phyloP scores from a whole-genome alignment of 2,329 filamentous ascomycete genomes.

The Hypomyces perniciosus region DNA sequence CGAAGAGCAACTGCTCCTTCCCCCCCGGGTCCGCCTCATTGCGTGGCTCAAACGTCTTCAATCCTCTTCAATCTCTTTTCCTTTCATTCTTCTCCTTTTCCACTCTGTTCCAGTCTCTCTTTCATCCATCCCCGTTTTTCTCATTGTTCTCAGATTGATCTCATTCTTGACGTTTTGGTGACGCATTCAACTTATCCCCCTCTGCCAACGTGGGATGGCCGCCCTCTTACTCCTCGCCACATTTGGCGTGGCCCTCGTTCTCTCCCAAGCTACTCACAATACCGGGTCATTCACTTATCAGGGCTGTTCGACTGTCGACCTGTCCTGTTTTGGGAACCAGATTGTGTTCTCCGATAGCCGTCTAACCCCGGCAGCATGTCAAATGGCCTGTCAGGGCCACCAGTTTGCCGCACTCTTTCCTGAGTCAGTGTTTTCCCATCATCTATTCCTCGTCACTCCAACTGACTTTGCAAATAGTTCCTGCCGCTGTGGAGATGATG shows the following conservation, averaged over 20 bases:
- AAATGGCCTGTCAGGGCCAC: constrained; percentile 24
- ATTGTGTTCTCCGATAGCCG: constrained; percentile 18
- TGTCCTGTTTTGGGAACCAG: constrained; percentile 21
- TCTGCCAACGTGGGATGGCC: constrained; percentile 17
- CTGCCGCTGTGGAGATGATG: constrained; percentile 31
- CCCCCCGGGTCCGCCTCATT: background rate
- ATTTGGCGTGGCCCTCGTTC: constrained; percentile 17
- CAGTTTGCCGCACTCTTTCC: constrained; percentile 26
- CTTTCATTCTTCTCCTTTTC: background rate
- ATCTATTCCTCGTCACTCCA: background rate
- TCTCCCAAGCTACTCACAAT: constrained; percentile 16
- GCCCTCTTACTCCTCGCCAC: constrained; percentile 17
- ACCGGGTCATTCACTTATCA: constrained; percentile 21
- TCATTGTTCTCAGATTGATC: constrained; percentile 2
- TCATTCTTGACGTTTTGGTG: background rate
- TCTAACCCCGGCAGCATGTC: constrained; percentile 23
- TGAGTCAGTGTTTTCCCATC: constrained; percentile 19
- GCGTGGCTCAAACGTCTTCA: background rate
- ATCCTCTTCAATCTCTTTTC: background rate
- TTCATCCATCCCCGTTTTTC: background rate
- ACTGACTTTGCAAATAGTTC: constrained; percentile 18
- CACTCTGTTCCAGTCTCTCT: background rate
- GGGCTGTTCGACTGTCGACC: constrained; percentile 24
- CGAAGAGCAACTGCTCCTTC: background rate
- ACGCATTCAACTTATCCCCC: background rate